A percentile compares a stretch with the other conserved stretches of the same genome.
Conservation (phyloP, 768 basidiomycete genomes). For the Suillus spraguei region DNA sequence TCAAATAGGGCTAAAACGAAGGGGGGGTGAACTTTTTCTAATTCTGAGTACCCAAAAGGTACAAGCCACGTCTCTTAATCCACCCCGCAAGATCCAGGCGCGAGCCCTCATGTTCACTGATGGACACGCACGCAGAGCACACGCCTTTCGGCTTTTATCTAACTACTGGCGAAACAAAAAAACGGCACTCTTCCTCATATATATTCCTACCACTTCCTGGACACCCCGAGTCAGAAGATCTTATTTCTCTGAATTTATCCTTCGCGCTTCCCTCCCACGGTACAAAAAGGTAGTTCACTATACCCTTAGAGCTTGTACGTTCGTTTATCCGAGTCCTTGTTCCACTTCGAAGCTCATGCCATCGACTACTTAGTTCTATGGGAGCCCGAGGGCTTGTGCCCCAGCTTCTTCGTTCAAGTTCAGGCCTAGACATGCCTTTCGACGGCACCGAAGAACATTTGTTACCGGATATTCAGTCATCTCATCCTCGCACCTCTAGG, state of each 20-base stretch:
- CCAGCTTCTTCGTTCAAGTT: not conserved
- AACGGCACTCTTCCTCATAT: not conserved
- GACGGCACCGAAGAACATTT: constrained; percentile 19
- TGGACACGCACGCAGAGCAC: constrained; percentile 27
- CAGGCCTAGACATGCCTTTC: constrained; percentile 12
- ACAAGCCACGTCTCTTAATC: constrained; percentile 12
- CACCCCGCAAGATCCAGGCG: constrained; percentile 23
- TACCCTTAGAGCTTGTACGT: not conserved
- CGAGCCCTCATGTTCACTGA: constrained; percentile 30
- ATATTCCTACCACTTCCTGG: not conserved
- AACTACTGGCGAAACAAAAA: constrained; percentile 8
- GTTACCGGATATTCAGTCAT: constrained; percentile 21
- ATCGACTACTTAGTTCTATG: constrained; percentile 2
- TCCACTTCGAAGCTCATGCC: not conserved
- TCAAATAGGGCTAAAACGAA: constrained; percentile 33
- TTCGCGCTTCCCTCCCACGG: constrained; percentile 8
- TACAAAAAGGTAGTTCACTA: constrained; percentile 5
- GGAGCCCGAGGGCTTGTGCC: not conserved
- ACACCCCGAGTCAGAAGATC: not conserved
- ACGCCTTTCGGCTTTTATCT: constrained; percentile 34
- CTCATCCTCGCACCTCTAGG: constrained; percentile 18
- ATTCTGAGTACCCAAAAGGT: constrained; percentile 11
- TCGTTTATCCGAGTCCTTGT: not conserved
- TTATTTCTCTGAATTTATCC: constrained; percentile 1
- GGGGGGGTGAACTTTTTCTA: constrained; percentile 25